These are phyloP conservation scores for Botrytis galanthina DNA, from an alignment of 2,329 filamentous ascomycete genomes.

Conservation along the genomic window DNA sequence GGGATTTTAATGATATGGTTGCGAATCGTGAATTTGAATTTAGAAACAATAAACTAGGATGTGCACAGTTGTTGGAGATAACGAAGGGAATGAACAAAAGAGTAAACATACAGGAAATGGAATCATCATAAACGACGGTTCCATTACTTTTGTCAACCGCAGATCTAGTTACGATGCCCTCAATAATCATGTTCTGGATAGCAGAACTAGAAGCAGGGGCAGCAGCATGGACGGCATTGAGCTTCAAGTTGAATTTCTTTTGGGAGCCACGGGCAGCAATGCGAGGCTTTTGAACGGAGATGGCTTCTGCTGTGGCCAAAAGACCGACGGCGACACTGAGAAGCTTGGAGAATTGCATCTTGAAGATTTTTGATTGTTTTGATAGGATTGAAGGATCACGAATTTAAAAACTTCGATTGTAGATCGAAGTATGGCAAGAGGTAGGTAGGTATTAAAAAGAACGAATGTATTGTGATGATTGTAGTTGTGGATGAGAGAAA, in stretches of 20 bases:
- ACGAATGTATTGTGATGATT: neutral
- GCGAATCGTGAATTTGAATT: slow-evolving; percentile 24
- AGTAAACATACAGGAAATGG: slow-evolving; percentile 19
- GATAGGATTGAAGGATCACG: neutral
- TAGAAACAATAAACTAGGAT: slow-evolving; percentile 18
- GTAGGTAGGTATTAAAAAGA: neutral
- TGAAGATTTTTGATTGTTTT: neutral
- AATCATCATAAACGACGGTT: slow-evolving; percentile 16
- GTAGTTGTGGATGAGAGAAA: slow-evolving; percentile 1
- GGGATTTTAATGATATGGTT: neutral
- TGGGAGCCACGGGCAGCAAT: slow-evolving; percentile 3
- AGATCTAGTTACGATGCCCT: slow-evolving; percentile 13
- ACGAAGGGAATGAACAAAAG: neutral
- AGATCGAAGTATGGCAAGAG: neutral
- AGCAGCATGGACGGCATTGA: slow-evolving; percentile 19
- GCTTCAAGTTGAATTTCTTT: neutral
- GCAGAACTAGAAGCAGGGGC: slow-evolving; percentile 8
- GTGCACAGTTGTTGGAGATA: slow-evolving; percentile 22
- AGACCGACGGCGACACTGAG: slow-evolving; percentile 18
- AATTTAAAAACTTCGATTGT: neutral
- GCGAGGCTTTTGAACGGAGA: slow-evolving; percentile 12
- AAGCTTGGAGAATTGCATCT: slow-evolving; percentile 20
- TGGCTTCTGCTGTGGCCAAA: slow-evolving; percentile 17
- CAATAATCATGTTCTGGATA: neutral
- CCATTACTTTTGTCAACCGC: slow-evolving; percentile 9